Evolutionary conservation across 73 alveolate species (phyloP).

Genomic region (Effrenium voratum): DNA sequence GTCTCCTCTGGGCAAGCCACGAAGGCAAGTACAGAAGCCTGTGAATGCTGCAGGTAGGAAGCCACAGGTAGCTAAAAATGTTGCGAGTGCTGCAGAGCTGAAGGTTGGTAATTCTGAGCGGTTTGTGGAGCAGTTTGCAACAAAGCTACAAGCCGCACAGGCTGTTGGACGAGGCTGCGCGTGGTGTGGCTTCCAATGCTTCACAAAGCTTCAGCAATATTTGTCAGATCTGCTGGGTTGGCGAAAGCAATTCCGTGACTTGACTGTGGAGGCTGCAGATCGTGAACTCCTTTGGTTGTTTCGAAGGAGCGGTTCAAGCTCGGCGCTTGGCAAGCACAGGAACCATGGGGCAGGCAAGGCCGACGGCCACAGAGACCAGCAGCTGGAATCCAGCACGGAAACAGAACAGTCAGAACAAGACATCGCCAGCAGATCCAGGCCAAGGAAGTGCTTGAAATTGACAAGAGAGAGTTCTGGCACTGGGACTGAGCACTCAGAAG

Average conservation of each 20-base stretch:
- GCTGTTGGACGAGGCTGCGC: neutral
- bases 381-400: neutral
- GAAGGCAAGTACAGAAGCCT: neutral
- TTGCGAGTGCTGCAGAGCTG: no score
- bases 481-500: no score
- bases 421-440: no score
- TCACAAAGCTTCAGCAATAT: neutral
- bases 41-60: neutral
- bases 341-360: neutral
- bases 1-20: neutral
- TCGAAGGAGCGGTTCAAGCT: neutral
- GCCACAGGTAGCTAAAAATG: no score
- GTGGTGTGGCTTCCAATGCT: neutral
- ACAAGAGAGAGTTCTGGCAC: no score
- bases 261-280: neutral
- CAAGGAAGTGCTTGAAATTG: no score
- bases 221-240: neutral
- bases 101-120: neutral
- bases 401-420: neutral
- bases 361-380: no score
- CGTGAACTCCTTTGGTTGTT: neutral
- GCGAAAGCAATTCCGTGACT: neutral
- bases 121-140: neutral
- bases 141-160: neutral
- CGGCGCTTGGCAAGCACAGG: neutral